phyloP scores from a whole-genome alignment of 2,329 filamentous ascomycete genomes.

The Fusarium metavorans region DNA sequence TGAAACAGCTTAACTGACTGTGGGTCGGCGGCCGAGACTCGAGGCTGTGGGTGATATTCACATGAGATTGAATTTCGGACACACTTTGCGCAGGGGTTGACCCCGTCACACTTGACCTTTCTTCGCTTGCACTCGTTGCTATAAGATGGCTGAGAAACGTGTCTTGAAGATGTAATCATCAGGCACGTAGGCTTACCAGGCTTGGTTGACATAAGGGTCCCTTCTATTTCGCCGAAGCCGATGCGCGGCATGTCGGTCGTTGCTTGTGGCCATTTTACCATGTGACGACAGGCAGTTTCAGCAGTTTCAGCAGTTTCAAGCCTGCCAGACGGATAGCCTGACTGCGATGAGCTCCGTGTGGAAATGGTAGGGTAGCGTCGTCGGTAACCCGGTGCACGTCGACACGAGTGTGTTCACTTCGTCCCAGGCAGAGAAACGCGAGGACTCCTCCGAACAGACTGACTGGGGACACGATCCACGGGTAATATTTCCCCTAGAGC shows the following conservation, averaged over 20 bases:
- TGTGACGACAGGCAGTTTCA: neutral
- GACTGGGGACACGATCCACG: neutral
- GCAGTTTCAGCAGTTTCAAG: neutral
- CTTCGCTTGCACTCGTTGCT: neutral
- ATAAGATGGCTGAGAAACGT: neutral
- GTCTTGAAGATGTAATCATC: neutral
- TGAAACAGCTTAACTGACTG: neutral
- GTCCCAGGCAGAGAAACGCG: neutral
- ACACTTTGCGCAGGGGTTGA: neutral
- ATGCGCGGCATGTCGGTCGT: neutral
- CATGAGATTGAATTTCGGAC: neutral
- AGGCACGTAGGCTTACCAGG: neutral
- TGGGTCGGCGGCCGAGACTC: neutral
- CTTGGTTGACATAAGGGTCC: neutral
- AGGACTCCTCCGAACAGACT: neutral
- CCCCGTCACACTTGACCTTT: neutral
- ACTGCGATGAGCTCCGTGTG: too few relatives aligned
- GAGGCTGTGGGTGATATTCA: neutral
- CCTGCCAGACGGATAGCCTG: too few relatives aligned
- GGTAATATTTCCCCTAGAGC: too few relatives aligned
- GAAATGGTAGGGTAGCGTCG: neutral
- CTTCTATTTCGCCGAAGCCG: neutral
- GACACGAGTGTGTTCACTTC: neutral
- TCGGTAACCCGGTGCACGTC: neutral
- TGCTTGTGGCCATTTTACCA: neutral